Percentiles rank a stretch among this genome's conserved stretches.
Conservation (phyloP, 1,139 yeast genomes). For the Sugiyamaella castrensis region DNA sequence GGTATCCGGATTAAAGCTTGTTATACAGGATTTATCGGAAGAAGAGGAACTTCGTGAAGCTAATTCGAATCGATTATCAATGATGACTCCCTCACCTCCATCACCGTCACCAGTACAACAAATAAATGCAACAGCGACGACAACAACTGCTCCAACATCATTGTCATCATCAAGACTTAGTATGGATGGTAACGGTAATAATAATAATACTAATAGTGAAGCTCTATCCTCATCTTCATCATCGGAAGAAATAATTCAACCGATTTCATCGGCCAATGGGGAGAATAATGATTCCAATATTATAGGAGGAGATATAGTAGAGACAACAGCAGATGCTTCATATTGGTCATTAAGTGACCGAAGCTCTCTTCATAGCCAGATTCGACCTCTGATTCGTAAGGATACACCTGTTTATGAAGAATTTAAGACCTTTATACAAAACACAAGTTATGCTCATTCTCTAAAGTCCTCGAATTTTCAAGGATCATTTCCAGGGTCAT, state of each 20-base stretch:
- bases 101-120: constrained; percentile 7
- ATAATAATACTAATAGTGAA: background rate
- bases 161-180: too few species aligned
- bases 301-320: background rate
- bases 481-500: constrained; percentile 7
- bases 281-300: constrained; percentile 9
- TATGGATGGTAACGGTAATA: background rate
- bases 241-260: too few species aligned
- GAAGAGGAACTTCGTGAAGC: constrained; percentile 28
- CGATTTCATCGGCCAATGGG: background rate
- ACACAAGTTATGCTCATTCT: constrained; percentile 1
- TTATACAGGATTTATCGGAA: constrained; percentile 47
- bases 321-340: constrained; percentile 6
- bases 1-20: constrained; percentile 61
- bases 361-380: constrained; percentile 8
- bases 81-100: constrained; percentile 15
- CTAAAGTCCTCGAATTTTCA: background rate
- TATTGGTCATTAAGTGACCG: constrained; percentile 15
- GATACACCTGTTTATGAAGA: constrained; percentile 16
- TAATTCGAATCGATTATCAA: constrained; percentile 7
- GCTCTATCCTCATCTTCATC: background rate
- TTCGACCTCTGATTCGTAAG: constrained; percentile 15
- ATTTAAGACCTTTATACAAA: constrained; percentile 12
- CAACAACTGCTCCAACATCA: background rate
- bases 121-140: background rate